Base-by-base conservation (phyloP, 225 moss, liverwort and hornwort species). In the Pseudoscleropodium purum region DNA sequence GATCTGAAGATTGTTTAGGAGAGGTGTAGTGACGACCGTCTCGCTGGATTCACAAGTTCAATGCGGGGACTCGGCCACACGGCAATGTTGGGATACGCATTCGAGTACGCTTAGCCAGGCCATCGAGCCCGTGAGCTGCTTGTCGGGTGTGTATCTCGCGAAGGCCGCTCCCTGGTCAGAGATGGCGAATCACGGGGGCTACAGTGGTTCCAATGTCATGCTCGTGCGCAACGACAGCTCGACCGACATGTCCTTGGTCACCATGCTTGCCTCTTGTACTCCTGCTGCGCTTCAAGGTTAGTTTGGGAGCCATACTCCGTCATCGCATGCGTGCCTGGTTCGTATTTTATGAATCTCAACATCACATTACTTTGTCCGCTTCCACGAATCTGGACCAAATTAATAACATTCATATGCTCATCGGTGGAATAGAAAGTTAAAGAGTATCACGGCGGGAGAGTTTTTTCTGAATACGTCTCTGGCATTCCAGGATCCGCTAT, bases 251-350 rank as follows among this genome's bases (percentile, higher is more conserved):
- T 92, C 97, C 65, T 91, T 98, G 70, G 95, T 94, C 18, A 95
- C 98, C 84, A 94, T 98, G 97, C 95, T 98, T 59, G 94, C 98
- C 23, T 95, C 97, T 31, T 97, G 97, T 89, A 90, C 96, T 89
- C 92, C 96, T 76, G 88, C 89, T 59, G 79, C 90, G n/a, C 90
- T 90, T 69, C 94, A 94, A 94, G 96, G 96, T 95, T 89, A 86
- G 91, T 91, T 51, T 13, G 51, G 51, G 66, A 34, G 82, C 26
- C 19, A 47, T 39, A 78, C 78, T 83, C 41, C 76, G 82, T 77
- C 77, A 47, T 62, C 68, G 18, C 18, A 21, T 81, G 51, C n/a
- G 43, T 45, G 57, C 24, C 37, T 57, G 31, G 77, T 64, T 52
- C 77, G 36, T 52, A 63, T n/a, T 43, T 24, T 23, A 47, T 34